Evolutionary conservation across 306 rosid genomes (phyloP), one percentile per base, ranked within the genome.

Genomic region (Quercus ilex): DNA sequence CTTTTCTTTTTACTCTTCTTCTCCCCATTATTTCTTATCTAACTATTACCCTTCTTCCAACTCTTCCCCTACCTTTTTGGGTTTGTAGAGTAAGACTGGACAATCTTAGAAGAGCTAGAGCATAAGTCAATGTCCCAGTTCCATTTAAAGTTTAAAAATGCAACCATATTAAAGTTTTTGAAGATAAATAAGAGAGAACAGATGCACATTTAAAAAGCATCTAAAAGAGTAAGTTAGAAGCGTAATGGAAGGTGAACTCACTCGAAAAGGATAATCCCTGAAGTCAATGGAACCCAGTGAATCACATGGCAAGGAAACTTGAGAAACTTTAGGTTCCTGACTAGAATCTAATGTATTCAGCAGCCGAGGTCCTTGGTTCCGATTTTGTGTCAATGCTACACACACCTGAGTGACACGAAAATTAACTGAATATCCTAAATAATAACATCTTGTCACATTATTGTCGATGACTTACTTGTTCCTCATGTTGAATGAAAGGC

Each of bases 251-350:
- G 49, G 73, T 28, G 67, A 79, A 86, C 97, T 88, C 91, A 95
- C 99, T 90, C 86, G 94, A 74, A 89, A 85, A 75, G 99, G 99
- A 85, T 89, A 95, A 80, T 78, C 89, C 81, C 97, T 87, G 88
- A 90, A 95, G 84, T 95, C 98, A 83, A 95, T 78, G 35, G 93
- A 85, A 59, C 99, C 99, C 14, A 74, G 88, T 46, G 97, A 88
- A 89, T 92, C 99, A 80, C 97, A 79, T 57, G 97, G 97, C 84
- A 94, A 79, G 82, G 92, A 91, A 81, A 95, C 92, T 92, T 92
- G 99, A 79, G 99, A 94, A 77, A 94, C 77, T 84, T 78, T 87
- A 57, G 85, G 86, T 84, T 81, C 83, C 77, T 87, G 92, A 83
- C 84, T 90, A 69, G 87, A 87, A 89, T 83, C 76, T 43, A 38